Base-by-base conservation (phyloP, 2,329 filamentous ascomycete species). In the Colletotrichum euphorbiae region DNA sequence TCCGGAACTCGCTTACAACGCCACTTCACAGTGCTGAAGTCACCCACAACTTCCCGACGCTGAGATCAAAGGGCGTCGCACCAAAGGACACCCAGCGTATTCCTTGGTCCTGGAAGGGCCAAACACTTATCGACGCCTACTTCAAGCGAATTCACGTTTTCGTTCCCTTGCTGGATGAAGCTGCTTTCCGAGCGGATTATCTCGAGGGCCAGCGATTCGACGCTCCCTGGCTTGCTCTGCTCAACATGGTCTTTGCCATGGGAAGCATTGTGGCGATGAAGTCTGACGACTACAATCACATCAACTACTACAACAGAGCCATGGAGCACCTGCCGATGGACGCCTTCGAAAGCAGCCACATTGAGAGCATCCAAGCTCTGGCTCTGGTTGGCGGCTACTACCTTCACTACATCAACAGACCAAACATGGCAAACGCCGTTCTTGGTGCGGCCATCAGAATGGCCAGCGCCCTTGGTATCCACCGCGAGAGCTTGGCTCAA, bases 191-290 rank as follows among this genome's bases (percentile, higher is more conserved):
- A 69, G 83, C 84, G 3, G 84, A 84, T n/a, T 90, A 88, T 70
- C 77, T 85, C 12, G 65, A 74, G 11, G 76, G 82, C 11, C 85
- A 88, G 70, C 83, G 90, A 17, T 88, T 83, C 67, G 91, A 93
- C 75, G 83, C 87, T 1, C 85, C 90, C 19, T 94, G 91, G 91
- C 82, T 93, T 17, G 89, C 89, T 8, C 79, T 94, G 6, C 80
- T 93, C 19, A 93, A 94, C 75, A 92, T 92, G 81, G 90, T 94
- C 4, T 90, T 93, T 71, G 90, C 91, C 4, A 87, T 93, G 80
- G 91, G 91, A 13, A 91, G 89, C 72, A 89, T 94, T 56, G 90
- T 87, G 1, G 89, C 89, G 40, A 88, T 87, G 70, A 90, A 86
- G 72, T 85, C 84, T 1, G 83, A 90, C 45, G 90, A 92, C 74